These are phyloP conservation scores for Trichoderma hamatum DNA, from an alignment of 2,329 filamentous ascomycete genomes.

Conservation along the genomic window DNA sequence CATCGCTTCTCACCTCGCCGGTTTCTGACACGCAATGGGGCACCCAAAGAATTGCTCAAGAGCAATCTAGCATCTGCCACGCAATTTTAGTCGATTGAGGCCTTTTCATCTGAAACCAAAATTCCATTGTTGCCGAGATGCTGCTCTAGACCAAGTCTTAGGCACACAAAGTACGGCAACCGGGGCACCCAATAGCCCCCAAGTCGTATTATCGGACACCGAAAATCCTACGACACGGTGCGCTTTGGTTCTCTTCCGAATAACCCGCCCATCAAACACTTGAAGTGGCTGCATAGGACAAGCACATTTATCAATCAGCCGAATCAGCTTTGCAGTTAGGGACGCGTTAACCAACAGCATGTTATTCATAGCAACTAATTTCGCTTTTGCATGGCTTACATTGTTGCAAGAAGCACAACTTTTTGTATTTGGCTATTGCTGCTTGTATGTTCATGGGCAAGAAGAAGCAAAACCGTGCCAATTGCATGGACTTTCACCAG, in stretches of 20 bases:
- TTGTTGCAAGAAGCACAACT: not conserved
- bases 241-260: not conserved
- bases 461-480: not conserved
- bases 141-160: not conserved
- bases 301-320: not conserved
- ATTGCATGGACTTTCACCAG: not conserved
- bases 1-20: not conserved
- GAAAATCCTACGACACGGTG: not conserved
- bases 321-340: conserved; percentile 11
- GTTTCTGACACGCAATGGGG: not conserved
- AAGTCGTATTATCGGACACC: not conserved
- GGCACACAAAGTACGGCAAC: not conserved
- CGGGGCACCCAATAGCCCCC: not conserved
- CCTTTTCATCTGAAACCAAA: not conserved
- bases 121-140: not conserved
- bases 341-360: not conserved
- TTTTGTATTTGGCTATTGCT: not conserved
- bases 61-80: not conserved
- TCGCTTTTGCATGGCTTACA: conserved; percentile 5
- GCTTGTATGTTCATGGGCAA: not conserved
- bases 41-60: not conserved
- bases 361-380: not conserved
- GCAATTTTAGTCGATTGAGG: not conserved
- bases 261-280: not conserved
- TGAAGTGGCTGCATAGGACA: conserved; percentile 3